These are phyloP conservation scores for Oryza coarctata DNA, from an alignment of 176 grass and related monocot genomes.

Conservation along the genomic window DNA sequence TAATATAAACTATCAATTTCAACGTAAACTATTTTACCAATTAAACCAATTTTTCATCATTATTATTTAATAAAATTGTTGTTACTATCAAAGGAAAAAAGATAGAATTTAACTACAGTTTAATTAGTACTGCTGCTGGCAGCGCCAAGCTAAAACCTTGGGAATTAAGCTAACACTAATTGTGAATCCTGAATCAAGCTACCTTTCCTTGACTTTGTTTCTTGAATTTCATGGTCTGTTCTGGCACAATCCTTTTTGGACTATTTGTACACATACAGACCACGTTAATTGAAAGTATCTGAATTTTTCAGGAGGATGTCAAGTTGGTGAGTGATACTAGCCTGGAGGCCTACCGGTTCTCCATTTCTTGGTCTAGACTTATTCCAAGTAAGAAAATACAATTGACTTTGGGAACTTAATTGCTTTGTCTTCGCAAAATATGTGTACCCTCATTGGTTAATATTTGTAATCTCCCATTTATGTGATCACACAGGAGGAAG, in stretches of 20 bases:
- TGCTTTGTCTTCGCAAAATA: not conserved
- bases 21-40: no score
- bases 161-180: no score
- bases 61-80: no score
- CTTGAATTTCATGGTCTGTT: no score
- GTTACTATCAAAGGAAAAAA: no score
- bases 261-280: not conserved
- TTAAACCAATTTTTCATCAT: no score
- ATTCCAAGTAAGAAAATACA: constrained; percentile 58
- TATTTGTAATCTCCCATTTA: no score
- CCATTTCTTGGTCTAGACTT: constrained; percentile 89
- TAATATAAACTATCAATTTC: no score
- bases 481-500: constrained; percentile 63
- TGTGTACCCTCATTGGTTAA: not conserved
- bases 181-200: no score
- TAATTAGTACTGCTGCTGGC: not conserved
- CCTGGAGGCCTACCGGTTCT: constrained; percentile 82
- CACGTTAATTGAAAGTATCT: not conserved
- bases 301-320: constrained; percentile 65
- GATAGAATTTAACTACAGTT: no score
- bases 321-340: constrained; percentile 61
- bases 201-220: no score
- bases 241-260: not conserved
- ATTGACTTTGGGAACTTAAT: not conserved
- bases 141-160: not conserved